Base-by-base conservation (phyloP, 2,329 filamentous ascomycete species). In the Gnomoniopsis sp. region DNA sequence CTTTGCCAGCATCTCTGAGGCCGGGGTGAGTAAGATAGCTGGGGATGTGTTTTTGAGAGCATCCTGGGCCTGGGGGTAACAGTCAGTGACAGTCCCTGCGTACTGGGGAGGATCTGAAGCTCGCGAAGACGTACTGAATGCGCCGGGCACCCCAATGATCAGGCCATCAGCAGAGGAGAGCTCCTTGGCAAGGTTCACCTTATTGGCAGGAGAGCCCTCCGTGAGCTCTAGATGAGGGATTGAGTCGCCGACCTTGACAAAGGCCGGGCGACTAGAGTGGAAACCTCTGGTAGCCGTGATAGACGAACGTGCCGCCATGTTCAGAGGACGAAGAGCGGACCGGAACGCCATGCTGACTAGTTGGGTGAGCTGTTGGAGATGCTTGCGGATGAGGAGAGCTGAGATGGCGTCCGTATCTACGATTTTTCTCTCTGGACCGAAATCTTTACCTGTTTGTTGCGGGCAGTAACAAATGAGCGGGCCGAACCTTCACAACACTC, bases 161-260 rank as follows among this genome's bases (percentile, higher is more conserved):
- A 97, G 76, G 59, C 90, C 91, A 70, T 91, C 89, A 64, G 84
- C 86, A 63, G 80, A 80, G 62, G 73, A 71, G 63, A 96, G 82
- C 77, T 96, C 91, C 63, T 88, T 83, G 66, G 89, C 85, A 60
- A 98, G 82, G 75, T 91, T 93, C 74, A 98, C 86, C 76, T 93
- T 95, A 82, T 92, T 96, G 62, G 90, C 91, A 1, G 93, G 93
- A n/a, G 89, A 92, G 75, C 84, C 83, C 77, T 98, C 90, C 64
- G 87, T 88, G 66, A 96, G 83, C 64, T 92, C 86, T 59, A 93
- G 76, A 74, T 86, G 77, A 48, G 93, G 95, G 57, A 98, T 80
- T 65, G 81, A 76, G 73, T 97, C 92, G 69, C 93, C 93, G 61
- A 86, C 86, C 68, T 89, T 83, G 71, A 98, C 89, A 65, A 84